Evolutionary conservation across 208 protist genomes (phyloP).

Genomic region (Novymonas esmeraldas): DNA sequence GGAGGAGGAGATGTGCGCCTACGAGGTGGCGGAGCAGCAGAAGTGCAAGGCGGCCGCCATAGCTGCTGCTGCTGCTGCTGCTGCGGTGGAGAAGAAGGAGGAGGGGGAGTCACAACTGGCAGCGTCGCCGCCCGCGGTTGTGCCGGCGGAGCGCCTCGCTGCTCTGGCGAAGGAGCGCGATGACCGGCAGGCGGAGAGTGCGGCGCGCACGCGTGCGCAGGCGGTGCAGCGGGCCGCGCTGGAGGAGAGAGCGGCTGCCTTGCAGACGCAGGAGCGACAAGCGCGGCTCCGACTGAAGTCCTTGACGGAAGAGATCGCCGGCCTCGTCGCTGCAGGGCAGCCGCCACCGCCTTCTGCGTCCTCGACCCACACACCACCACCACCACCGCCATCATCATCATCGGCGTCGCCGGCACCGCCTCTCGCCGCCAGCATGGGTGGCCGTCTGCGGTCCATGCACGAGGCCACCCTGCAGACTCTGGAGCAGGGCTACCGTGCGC

Average conservation of each 20-base stretch:
- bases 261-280: conserved; percentile 16
- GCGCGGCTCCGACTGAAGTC: conserved; percentile 12
- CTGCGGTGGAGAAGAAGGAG: background rate
- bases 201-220: conserved; percentile 5
- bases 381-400: background rate
- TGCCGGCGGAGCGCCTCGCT: conserved; percentile 1
- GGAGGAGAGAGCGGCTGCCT: conserved; percentile 5
- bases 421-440: no score
- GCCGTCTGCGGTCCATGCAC: conserved; percentile 21
- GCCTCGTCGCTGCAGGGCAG: background rate
- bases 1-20: conserved; percentile 63
- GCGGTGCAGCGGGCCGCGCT: conserved; percentile 6
- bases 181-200: conserved; percentile 18
- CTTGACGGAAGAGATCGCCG: conserved; percentile 11
- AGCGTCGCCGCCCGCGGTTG: no score
- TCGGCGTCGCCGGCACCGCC: background rate
- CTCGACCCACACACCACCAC: conserved; percentile 1
- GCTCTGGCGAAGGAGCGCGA: conserved; percentile 15
- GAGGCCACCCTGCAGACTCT: conserved; percentile 32
- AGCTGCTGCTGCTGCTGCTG: background rate
- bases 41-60: conserved; percentile 22
- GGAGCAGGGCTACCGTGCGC: conserved; percentile 39
- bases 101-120: no score
- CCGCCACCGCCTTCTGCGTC: background rate
- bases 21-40: conserved; percentile 38